Conservation (phyloP, 106 monocot genomes). For the Cymbidium sinense region DNA sequence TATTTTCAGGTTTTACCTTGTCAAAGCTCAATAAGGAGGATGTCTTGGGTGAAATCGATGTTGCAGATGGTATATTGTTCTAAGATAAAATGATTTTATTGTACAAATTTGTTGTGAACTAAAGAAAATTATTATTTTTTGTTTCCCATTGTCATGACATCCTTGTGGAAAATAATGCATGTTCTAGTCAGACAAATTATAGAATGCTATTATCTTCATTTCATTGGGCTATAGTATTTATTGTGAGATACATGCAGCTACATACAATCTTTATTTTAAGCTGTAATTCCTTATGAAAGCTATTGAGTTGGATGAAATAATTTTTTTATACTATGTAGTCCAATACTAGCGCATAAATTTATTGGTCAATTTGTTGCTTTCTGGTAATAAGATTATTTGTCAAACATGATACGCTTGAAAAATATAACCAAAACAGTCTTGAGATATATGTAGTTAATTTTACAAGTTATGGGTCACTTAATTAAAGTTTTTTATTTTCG, state of each 20-base stretch:
- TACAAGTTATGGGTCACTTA: no score
- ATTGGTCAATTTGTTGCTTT: background rate
- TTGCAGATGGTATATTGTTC: slow-evolving; percentile 12
- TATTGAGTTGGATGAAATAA: background rate
- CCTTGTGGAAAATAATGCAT: background rate
- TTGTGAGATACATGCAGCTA: background rate
- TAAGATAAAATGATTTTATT: background rate
- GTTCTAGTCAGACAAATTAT: background rate
- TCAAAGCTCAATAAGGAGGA: slow-evolving; percentile 23
- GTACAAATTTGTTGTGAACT: background rate
- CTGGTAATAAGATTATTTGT: background rate
- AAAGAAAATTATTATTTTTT: background rate
- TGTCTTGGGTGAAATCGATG: slow-evolving; percentile 22
- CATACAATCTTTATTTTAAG: background rate
- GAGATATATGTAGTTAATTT: no score
- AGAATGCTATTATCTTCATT: background rate
- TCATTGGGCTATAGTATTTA: background rate
- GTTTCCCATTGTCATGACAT: background rate
- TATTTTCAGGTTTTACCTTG: slow-evolving; percentile 54
- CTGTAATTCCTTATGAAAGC: background rate
- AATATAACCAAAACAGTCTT: no score
- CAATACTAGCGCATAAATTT: no score
- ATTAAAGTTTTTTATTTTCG: no score
- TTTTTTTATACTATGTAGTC: no score
- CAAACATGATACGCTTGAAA: no score